These are phyloP conservation scores for Lindgomyces ingoldianus DNA, from an alignment of 495 filamentous ascomycete species.

Conservation along the genomic window DNA sequence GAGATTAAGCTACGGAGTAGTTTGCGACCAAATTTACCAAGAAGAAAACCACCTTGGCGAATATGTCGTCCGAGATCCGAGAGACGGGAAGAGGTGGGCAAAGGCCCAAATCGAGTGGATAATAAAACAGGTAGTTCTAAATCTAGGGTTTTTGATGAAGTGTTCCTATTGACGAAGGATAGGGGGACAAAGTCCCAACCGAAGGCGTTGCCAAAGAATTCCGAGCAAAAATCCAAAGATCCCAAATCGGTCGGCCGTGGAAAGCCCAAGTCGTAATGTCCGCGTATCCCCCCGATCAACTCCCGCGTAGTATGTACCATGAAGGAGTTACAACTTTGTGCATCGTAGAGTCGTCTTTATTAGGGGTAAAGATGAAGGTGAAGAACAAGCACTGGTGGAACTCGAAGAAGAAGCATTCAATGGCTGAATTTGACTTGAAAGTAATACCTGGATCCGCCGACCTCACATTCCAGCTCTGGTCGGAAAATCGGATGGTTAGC, in stretches of 20 bases:
- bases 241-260: neutral
- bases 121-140: neutral
- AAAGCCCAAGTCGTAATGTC: slow-evolving; percentile 4
- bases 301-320: neutral
- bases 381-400: slow-evolving; percentile 7
- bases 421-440: slow-evolving; percentile 1
- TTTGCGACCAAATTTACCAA: slow-evolving; percentile 6
- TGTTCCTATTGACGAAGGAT: neutral
- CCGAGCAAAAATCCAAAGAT: slow-evolving; percentile 2
- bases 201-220: neutral
- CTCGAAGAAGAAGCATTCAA: neutral
- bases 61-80: neutral
- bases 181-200: slow-evolving; percentile 5
- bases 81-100: slow-evolving; percentile 5
- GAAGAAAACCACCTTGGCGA: neutral
- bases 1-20: slow-evolving; percentile 1
- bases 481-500: neutral
- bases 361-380: neutral
- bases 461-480: slow-evolving; percentile 1
- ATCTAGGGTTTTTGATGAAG: neutral
- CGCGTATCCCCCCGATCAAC: neutral
- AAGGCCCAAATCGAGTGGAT: slow-evolving; percentile 4
- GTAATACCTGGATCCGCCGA: neutral
- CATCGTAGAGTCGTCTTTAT: neutral
- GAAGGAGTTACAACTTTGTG: neutral